phyloP scores from a whole-genome alignment of 805 yeast genomes.

The Suhomyces kilbournensis region DNA sequence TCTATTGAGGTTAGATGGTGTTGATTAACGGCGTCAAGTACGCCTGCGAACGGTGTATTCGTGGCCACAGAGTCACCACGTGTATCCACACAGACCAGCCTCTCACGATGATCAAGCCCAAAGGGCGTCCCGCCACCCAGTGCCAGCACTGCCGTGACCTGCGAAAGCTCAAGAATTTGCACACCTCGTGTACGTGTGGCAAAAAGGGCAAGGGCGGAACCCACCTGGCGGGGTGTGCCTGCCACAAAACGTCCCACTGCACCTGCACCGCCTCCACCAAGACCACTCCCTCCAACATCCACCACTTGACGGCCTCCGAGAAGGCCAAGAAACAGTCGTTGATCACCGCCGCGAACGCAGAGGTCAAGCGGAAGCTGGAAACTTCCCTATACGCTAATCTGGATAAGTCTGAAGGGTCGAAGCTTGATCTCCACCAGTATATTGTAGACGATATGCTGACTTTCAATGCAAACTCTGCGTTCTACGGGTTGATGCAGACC shows the following conservation, averaged over 20 bases:
- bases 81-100: conserved; percentile 93
- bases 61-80: conserved; percentile 94
- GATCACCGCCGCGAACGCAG: conserved; percentile 13
- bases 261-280: conserved; percentile 30
- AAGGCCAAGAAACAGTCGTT: conserved; percentile 16
- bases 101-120: conserved; percentile 88
- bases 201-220: conserved; percentile 43
- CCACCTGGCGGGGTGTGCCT: conserved; percentile 37
- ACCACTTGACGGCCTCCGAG: conserved; percentile 12
- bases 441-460: conserved; percentile 32
- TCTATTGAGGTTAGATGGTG: too few relatives aligned
- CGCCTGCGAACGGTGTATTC: conserved; percentile 93
- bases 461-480: conserved; percentile 27
- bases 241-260: conserved; percentile 40
- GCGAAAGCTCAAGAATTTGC: conserved; percentile 63
- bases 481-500: conserved; percentile 25
- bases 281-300: conserved; percentile 5
- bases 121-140: conserved; percentile 93
- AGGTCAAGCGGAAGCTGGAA: conserved; percentile 5
- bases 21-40: conserved; percentile 88
- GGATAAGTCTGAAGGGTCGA: too few relatives aligned
- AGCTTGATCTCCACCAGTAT: conserved; percentile 8
- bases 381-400: too few relatives aligned
- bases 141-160: conserved; percentile 82
- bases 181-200: conserved; percentile 70